Percentiles rank a stretch among this genome's conserved stretches.
Conservation (phyloP, 2,329 filamentous ascomycete species). For the Emericellopsis atlantica region DNA sequence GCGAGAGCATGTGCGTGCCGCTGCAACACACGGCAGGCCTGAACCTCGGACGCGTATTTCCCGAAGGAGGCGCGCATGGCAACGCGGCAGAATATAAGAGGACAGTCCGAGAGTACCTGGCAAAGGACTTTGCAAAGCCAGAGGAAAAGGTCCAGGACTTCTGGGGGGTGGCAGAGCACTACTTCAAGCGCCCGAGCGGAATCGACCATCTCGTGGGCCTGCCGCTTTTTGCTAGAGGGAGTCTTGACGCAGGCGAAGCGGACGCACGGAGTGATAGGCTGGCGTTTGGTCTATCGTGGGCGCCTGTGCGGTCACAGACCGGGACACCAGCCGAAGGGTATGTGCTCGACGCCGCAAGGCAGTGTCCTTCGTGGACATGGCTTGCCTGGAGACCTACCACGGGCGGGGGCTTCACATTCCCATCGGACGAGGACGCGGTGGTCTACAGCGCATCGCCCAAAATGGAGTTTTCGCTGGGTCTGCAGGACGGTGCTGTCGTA, state of each 20-base stretch:
- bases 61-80: constrained; percentile 7
- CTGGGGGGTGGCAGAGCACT: constrained; percentile 15
- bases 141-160: constrained; percentile 21
- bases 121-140: constrained; percentile 11
- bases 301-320: constrained; percentile 4
- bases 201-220: constrained; percentile 18
- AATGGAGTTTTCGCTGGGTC: constrained; percentile 20
- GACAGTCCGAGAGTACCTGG: constrained; percentile 16
- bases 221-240: constrained; percentile 19
- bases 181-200: constrained; percentile 8
- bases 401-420: constrained; percentile 6
- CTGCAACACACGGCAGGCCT: constrained; percentile 16
- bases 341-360: constrained; percentile 4
- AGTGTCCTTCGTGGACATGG: constrained; percentile 25
- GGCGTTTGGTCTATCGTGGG: constrained; percentile 21
- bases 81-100: constrained; percentile 11
- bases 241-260: constrained; percentile 10
- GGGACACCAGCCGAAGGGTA: neutral
- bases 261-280: constrained; percentile 20
- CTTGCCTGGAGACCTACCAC: constrained; percentile 18
- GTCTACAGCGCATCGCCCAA: constrained; percentile 13
- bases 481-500: constrained; percentile 14
- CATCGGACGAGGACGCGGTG: constrained; percentile 9
- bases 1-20: constrained; percentile 20
- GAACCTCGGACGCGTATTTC: constrained; percentile 6